Base-by-base conservation (phyloP, 176 grass and related monocot genomes). In the Chloris gayana region DNA sequence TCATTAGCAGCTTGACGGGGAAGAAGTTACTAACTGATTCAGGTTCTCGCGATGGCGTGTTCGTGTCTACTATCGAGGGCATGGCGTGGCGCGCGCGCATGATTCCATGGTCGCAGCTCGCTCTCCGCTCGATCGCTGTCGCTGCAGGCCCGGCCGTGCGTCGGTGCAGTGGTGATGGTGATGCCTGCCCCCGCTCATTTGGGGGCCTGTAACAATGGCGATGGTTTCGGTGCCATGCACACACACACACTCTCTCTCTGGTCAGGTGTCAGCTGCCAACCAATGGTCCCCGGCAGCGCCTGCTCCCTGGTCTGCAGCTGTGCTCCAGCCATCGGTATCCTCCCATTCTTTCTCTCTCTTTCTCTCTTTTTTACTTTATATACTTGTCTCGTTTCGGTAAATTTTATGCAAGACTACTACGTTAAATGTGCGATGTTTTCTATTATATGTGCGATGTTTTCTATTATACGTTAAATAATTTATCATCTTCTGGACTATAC, bases 211-310 rank as follows among this genome's bases (percentile, higher is more conserved):
- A 5, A 70, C 76, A 9, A 49, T 64, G 75, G 61, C 75, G 75
- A 78, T 13, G 74, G 39, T 47, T 47, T 77, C 22, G 59, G 41
- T 32, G 76, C 61, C 41, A 65, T 32, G 45, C 42, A 50, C 18
- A 49, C 26, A 14, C 57, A 27, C 44, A 2, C 61, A 2, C 44
- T 67, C 76, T 33, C 7, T 34, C n/a, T 67, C 64, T 57, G 29
- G 19, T 84, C 82, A 69, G 72, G 35, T 76, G 82, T 76, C 82
- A 84, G 82, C n/a, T 61, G 58, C 64, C 63, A 76, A 35, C 56
- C 64, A 34, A 19, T 34, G 51, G 82, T 34, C 72, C 50, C 64
- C 9, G 30, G 19, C 30, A 60, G 9, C 19, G 58, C 26, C 39
- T 78, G 74, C 57, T 64, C 58, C 58, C 44, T 39, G 17, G 58